A percentile compares a stretch with the other conserved stretches of the same genome.
phyloP scores from a whole-genome alignment of 2,329 filamentous ascomycete species.

The Teratosphaeria gauchensis region DNA sequence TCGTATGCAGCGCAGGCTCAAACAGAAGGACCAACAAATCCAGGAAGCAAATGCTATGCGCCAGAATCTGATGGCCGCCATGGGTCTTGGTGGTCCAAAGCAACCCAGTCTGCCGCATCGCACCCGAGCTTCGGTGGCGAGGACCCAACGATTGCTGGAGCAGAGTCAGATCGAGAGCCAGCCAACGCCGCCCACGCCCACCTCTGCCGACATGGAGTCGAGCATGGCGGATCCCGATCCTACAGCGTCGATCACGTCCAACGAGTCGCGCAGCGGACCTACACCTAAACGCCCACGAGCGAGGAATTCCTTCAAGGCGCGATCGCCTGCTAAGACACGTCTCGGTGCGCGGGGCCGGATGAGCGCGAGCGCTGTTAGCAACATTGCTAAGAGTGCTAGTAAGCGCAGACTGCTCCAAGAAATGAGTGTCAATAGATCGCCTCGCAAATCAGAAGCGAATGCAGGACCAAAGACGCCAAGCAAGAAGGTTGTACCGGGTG shows the following conservation, averaged over 20 bases:
- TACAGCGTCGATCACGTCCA: slow-evolving; percentile 18
- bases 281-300: slow-evolving; percentile 35
- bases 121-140: slow-evolving; percentile 3
- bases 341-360: slow-evolving; percentile 5
- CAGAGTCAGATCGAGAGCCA: slow-evolving; percentile 2
- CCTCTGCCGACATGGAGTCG: slow-evolving; percentile 8
- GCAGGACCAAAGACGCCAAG: slow-evolving; percentile 13
- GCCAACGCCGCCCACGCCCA: slow-evolving; percentile 8
- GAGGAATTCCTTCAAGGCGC: slow-evolving; percentile 17
- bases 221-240: slow-evolving; percentile 1
- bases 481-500: slow-evolving; percentile 6
- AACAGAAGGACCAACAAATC: slow-evolving; percentile 28
- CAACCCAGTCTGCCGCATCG: slow-evolving; percentile 11
- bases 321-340: slow-evolving; percentile 18
- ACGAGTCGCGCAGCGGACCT: slow-evolving; percentile 19
- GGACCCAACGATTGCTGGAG: background rate
- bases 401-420: slow-evolving; percentile 18
- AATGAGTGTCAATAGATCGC: slow-evolving; percentile 18
- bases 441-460: slow-evolving; percentile 5
- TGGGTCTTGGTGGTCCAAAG: slow-evolving; percentile 19
- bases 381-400: slow-evolving; percentile 5
- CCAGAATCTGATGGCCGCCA: slow-evolving; percentile 27
- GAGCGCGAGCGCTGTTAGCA: slow-evolving; percentile 9
- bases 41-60: slow-evolving; percentile 30
- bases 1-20: slow-evolving; percentile 17